Evolutionary conservation across 192 early-diverging fungal genomes (phyloP), one percentile per base, ranked within the genome.

Genomic region (Dissophora ornata): DNA sequence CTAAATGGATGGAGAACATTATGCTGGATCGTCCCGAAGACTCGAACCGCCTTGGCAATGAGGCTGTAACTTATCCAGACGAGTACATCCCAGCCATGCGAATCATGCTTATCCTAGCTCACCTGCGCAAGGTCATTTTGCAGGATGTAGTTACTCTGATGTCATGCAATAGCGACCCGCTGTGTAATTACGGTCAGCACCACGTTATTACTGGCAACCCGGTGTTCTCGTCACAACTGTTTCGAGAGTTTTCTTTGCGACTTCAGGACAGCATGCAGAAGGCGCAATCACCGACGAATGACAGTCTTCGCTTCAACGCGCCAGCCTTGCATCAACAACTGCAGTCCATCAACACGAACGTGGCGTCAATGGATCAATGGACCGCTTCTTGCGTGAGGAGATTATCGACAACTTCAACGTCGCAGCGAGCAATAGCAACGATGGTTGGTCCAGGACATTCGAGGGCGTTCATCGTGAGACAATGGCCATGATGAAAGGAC

Each of bases 91-190:
- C 40, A 1, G 40, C 40, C 5, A 45, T 52, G n/a, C 49, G 62
- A 10, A 34, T 65, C 0, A 18, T 54, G 41, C 2, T 45, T 36
- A 29, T 65, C 41, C n/a, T 63, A 3, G 50, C 62, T 22, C 62
- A 47, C 29, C 12, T 63, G 24, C 48, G 62, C 22, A 63, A 63
- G 50, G 50, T 63, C 4, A 53, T 53, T 44, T 38, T 53, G 13
- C 62, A 53, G n/a, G 62, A 63, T 44, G 21, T 24, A 9, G 62
- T 53, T 7, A 50, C 29, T 9, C 12, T 63, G 49, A 41, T 53
- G 21, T 6, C 22, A 1, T n/a, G n/a, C n/a, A 29, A 18, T 50
- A 9, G 30, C 1, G 22, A 12, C 18, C 15, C 15, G 18, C 18
- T n/a, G 16, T 36, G 38, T 21, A 9, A 42, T 4, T 36, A 41